Conservation (phyloP, 345 rosid genomes). For the rapeseed (Brassica napus) region Da-Ae NC_063452.1:14013001-14013500, state of each 20-base stretch:
- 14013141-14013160: background rate
- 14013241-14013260: slow-evolving; percentile 8
- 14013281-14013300: background rate
- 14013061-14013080: background rate
- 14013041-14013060: background rate
- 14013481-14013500: too few species aligned
- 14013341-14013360: slow-evolving; percentile 8
- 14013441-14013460: too few species aligned
- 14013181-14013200: background rate
- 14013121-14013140: background rate
- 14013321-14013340: background rate
- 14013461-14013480: too few species aligned
- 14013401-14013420: background rate
- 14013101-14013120: background rate
- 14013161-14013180: background rate
- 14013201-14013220: slow-evolving; percentile 2
- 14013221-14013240: background rate
- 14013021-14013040: background rate
- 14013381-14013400: background rate
- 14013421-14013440: background rate
- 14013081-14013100: background rate
- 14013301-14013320: slow-evolving; percentile 13
- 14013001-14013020: background rate
- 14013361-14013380: too few species aligned
- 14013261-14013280: background rate